Percentiles rank a stretch among this genome's conserved stretches.
phyloP scores from a whole-genome alignment of 208 protist species.

The Acanthamoeba lenticulata region DNA sequence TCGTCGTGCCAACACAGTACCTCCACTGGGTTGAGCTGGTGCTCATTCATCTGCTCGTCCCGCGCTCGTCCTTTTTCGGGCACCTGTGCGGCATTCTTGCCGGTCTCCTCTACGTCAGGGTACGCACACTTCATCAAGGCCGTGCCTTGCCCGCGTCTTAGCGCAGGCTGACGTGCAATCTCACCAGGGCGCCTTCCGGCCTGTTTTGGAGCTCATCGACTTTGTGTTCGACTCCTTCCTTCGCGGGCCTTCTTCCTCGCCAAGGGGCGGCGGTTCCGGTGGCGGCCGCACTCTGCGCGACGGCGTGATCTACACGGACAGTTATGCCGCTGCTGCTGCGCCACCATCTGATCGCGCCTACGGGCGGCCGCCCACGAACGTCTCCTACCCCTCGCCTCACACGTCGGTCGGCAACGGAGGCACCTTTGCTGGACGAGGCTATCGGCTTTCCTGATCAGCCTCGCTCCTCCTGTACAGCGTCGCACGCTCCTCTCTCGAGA shows the following conservation, averaged over 20 bases:
- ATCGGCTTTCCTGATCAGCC: not conserved
- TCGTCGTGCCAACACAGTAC: constrained; percentile 40
- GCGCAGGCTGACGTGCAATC: no score
- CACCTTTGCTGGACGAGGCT: not conserved
- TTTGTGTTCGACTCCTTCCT: not conserved
- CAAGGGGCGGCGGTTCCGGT: not conserved
- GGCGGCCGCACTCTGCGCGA: not conserved
- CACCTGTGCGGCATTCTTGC: constrained; percentile 67
- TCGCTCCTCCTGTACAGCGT: no score
- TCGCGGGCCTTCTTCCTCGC: not conserved
- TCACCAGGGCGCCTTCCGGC: not conserved
- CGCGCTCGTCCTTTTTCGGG: constrained; percentile 54
- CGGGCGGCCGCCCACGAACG: not conserved
- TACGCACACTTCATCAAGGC: not conserved
- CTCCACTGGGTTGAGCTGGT: constrained; percentile 68
- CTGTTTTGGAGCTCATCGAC: not conserved
- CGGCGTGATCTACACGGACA: not conserved
- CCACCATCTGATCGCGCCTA: not conserved
- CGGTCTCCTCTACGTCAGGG: constrained; percentile 34
- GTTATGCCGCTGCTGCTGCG: not conserved
- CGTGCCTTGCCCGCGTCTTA: not conserved
- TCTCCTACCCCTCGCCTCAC: not conserved
- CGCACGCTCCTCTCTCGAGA: no score
- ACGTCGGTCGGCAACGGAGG: not conserved
- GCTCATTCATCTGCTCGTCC: constrained; percentile 66